Conservation (phyloP, 331 rosid species). For the Rosa hybrid region DNA sequence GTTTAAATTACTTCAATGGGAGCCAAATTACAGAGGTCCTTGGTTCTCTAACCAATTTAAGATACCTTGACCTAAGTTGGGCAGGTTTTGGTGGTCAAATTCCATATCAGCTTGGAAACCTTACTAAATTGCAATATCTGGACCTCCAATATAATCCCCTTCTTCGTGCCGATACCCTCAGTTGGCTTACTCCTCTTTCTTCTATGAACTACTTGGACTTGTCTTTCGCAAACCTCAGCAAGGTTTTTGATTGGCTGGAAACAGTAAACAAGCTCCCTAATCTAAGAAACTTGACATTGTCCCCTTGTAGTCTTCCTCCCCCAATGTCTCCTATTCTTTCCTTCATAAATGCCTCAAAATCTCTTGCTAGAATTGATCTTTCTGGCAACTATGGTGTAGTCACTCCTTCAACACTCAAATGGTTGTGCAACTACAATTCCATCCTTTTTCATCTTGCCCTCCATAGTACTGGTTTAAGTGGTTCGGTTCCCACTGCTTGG, state of each 20-base stretch:
- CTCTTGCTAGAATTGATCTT: slow-evolving; percentile 5
- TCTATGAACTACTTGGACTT: too few species aligned
- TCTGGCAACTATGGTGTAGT: neutral
- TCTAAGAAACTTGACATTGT: neutral
- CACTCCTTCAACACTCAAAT: neutral
- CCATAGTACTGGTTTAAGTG: neutral
- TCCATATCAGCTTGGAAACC: neutral
- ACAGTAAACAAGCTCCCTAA: neutral
- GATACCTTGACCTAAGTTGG: neutral
- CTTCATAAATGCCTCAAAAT: neutral
- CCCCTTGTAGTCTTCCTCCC: neutral
- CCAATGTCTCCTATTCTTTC: neutral
- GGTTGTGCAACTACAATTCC: slow-evolving; percentile 1
- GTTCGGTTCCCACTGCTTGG: slow-evolving; percentile 6
- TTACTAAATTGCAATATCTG: too few species aligned
- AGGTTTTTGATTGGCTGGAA: neutral
- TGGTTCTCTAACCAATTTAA: slow-evolving; percentile 4
- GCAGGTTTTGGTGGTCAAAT: neutral
- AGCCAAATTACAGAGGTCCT: neutral
- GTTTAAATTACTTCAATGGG: neutral
- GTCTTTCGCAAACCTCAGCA: neutral
- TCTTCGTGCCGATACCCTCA: too few species aligned
- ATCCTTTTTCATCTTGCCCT: slow-evolving; percentile 12
- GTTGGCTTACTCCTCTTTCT: too few species aligned
- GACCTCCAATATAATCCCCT: too few species aligned